Base-by-base conservation (phyloP, 148 eudicot genomes). In the Chenopodium berlandieri region DNA sequence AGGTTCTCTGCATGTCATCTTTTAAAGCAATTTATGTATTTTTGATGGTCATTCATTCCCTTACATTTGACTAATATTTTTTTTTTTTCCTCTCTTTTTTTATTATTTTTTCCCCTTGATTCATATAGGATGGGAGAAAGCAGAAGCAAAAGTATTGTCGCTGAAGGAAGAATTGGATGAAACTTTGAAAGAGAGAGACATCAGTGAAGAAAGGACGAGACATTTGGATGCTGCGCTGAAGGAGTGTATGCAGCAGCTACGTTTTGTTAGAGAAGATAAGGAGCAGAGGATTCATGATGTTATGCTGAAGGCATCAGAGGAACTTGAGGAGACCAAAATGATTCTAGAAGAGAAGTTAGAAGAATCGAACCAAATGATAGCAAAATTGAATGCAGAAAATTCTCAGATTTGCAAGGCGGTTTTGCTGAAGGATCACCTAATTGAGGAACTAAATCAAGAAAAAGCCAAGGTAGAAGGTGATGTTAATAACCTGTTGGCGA, bases 191-290 rank as follows among this genome's bases (percentile, higher is more conserved):
- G 89, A 90, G 75, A 88, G 85, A 78, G 81, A 85, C 34, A 90
- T 89, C 60, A 75, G 84, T 78, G 99, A 92, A 79, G 97, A 90
- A 76, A 88, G 92, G 80, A 58, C 87, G 75, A 74, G 71, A 31
- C 89, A 93, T 46, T 47, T 92, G 85, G 97, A 96, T 80, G 87
- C 91, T 76, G 95, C 95, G 23, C 75, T 94, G 11, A 94, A 91
- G 88, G 97, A 96, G 83, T 92, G 99, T 75, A 92, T 91, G 94
- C 90, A 89, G 90, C 98, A 96, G 79, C 82, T 96, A 62, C 90
- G 90, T 58, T 90, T 91, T 79, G 91, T 91, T 81, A 88, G 97
- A 84, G 95, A 96, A 75, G 98, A 96, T 69, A 90, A 94, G 80
- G 98, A 94, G 84, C 90, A 87, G 70, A 86, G 95, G 82, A 90